phyloP scores from a whole-genome alignment of 2,329 filamentous ascomycete species.

The Paecilomyces formosus region DNA sequence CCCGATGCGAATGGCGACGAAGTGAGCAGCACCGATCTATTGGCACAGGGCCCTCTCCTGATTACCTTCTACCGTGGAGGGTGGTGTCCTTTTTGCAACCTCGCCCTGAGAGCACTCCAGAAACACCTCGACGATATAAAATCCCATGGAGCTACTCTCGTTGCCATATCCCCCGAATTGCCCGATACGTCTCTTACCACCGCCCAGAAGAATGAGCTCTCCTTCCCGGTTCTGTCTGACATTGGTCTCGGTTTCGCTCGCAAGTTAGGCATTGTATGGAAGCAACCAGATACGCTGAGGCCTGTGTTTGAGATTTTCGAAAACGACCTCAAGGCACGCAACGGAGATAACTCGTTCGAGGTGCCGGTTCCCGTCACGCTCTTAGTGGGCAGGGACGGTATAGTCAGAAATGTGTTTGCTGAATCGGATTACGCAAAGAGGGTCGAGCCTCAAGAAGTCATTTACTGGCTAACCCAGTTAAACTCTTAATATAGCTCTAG shows the following conservation, averaged over 20 bases:
- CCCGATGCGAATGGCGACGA: conserved; percentile 26
- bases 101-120: conserved; percentile 30
- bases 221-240: conserved; percentile 37
- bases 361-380: conserved; percentile 35
- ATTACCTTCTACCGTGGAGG: conserved; percentile 42
- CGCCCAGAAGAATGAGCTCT: conserved; percentile 33
- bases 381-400: conserved; percentile 27
- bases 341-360: conserved; percentile 32
- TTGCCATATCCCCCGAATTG: conserved; percentile 37
- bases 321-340: conserved; percentile 21
- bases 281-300: conserved; percentile 20
- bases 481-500: too few species aligned
- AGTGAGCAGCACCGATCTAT: conserved; percentile 24
- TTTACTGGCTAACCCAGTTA: too few species aligned
- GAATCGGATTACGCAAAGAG: conserved; percentile 28
- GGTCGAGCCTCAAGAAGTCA: too few species aligned
- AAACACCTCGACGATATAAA: conserved; percentile 26
- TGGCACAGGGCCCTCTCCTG: conserved; percentile 27
- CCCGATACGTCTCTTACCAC: conserved; percentile 31
- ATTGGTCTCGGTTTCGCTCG: conserved; percentile 27
- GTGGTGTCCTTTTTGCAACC: conserved; percentile 43
- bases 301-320: conserved; percentile 20
- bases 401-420: conserved; percentile 29
- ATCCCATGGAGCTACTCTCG: conserved; percentile 32
- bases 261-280: conserved; percentile 30